Percentiles rank a stretch among this genome's conserved stretches.
Conservation (phyloP, 1,284 basidiomycete genomes). For the Trichosporon faecale region DNA sequence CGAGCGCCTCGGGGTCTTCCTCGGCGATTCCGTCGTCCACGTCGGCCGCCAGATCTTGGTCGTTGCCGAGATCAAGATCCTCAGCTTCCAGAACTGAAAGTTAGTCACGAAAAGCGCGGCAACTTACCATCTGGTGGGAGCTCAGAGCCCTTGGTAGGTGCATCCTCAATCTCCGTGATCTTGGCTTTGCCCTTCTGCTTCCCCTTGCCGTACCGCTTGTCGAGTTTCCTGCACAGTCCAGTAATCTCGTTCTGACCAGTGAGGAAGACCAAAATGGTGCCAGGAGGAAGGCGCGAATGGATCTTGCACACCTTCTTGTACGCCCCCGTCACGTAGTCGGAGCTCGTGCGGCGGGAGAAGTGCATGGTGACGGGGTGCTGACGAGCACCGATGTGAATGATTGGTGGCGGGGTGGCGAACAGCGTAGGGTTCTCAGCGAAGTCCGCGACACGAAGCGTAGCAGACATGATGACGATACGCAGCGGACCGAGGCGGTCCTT, state of each 20-base stretch:
- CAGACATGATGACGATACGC: conserved; percentile 96
- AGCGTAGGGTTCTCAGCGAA: conserved; percentile 83
- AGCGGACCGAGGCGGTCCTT: conserved; percentile 79
- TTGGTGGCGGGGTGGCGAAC: conserved; percentile 78
- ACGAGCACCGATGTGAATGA: conserved; percentile 83
- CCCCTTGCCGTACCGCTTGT: conserved; percentile 70
- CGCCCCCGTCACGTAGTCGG: conserved; percentile 87
- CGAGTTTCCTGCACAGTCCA: conserved; percentile 66
- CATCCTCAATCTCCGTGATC: conserved; percentile 14
- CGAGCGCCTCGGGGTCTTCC: conserved; percentile 51
- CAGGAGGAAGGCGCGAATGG: conserved; percentile 66
- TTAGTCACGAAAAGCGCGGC: conserved; percentile 56
- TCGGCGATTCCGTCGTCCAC: conserved; percentile 53
- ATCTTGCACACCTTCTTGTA: conserved; percentile 84
- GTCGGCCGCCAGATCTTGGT: conserved; percentile 54
- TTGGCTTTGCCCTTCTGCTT: conserved; percentile 58
- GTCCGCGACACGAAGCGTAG: conserved; percentile 89
- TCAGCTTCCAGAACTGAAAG: conserved; percentile 49
- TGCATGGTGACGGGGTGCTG: conserved; percentile 96
- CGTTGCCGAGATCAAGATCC: conserved; percentile 50
- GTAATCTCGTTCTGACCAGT: conserved; percentile 75
- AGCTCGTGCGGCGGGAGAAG: conserved; percentile 78
- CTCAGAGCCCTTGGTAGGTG: conserved; percentile 15
- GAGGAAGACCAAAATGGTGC: conserved; percentile 70
- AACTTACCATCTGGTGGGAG: conserved; percentile 39